Percentiles rank a stretch among this genome's conserved stretches.
Evolutionary conservation across 352 stramenopile species (phyloP).

Genomic region (Achlya hypogyna): DNA sequence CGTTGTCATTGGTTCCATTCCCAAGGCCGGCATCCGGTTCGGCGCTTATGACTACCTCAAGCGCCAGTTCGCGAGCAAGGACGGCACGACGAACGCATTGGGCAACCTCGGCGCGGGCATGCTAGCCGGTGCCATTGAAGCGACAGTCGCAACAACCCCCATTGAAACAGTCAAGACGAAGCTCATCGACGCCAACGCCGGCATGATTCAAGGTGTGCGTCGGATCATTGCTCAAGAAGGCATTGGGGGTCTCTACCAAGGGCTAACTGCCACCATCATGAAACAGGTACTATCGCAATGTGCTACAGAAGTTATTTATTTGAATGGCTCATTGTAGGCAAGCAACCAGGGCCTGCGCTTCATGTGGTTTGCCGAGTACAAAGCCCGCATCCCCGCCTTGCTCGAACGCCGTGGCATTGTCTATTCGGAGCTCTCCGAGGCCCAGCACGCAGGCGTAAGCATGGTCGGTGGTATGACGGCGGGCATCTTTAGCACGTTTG

Average conservation of each 20-base stretch:
- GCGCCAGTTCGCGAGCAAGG: slow-evolving; percentile 64
- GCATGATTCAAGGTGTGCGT: slow-evolving; percentile 84
- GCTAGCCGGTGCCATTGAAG: slow-evolving; percentile 85
- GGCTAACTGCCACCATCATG: slow-evolving; percentile 88
- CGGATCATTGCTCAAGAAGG: slow-evolving; percentile 90
- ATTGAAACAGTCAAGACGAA: slow-evolving; percentile 97
- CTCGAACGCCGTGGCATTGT: slow-evolving; percentile 41
- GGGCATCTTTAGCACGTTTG: slow-evolving; percentile 94
- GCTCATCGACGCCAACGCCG: slow-evolving; percentile 93
- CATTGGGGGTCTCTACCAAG: slow-evolving; percentile 88
- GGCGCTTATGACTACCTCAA: slow-evolving; percentile 90
- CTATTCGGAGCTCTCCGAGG: slow-evolving; percentile 66
- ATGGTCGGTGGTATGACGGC: slow-evolving; percentile 94
- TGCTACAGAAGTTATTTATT: not conserved
- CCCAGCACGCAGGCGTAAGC: slow-evolving; percentile 71
- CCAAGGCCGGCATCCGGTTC: slow-evolving; percentile 96
- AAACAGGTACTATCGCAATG: slow-evolving; percentile 71
- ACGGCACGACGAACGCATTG: slow-evolving; percentile 84
- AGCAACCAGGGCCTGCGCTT: slow-evolving; percentile 95
- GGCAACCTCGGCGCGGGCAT: slow-evolving; percentile 92
- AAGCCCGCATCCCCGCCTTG: slow-evolving; percentile 53
- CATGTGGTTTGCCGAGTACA: slow-evolving; percentile 97
- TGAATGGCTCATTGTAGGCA: slow-evolving; percentile 29
- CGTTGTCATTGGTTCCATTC: slow-evolving; percentile 91
- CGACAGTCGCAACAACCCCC: slow-evolving; percentile 91